phyloP scores from a whole-genome alignment of 2,329 filamentous ascomycete species.

The Penicillium crustosum region DNA sequence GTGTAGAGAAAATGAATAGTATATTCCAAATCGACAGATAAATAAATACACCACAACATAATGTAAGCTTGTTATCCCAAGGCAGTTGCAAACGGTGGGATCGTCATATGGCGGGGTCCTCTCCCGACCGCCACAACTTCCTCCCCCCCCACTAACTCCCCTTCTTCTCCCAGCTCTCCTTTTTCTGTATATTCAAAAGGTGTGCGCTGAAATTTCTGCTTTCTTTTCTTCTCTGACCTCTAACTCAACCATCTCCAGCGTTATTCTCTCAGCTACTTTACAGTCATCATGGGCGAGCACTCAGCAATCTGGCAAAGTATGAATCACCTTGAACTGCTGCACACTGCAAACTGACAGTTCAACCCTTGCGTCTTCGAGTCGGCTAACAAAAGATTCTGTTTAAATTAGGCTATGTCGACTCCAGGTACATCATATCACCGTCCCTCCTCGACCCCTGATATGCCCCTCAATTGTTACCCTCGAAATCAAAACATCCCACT shows the following conservation, averaged over 20 bases:
- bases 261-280: conserved; percentile 5
- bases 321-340: conserved; percentile 4
- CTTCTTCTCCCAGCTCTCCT: conserved; percentile 8
- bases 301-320: conserved; percentile 41
- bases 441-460: neutral
- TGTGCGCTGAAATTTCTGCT: neutral
- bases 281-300: conserved; percentile 37
- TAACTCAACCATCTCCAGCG: conserved; percentile 1
- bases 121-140: conserved; percentile 13
- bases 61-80: conserved; percentile 1
- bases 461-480: conserved; percentile 11
- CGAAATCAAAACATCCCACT: neutral
- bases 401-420: conserved; percentile 59
- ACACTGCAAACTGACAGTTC: neutral
- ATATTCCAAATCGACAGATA: neutral
- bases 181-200: conserved; percentile 15
- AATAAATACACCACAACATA: neutral
- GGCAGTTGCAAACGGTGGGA: conserved; percentile 9
- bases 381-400: conserved; percentile 16
- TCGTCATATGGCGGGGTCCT: conserved; percentile 16
- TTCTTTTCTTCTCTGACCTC: conserved; percentile 1
- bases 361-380: conserved; percentile 2
- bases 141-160: conserved; percentile 8
- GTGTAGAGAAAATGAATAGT: neutral
- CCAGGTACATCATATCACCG: conserved; percentile 53